A percentile compares a stretch with the other conserved stretches of the same genome.
Conservation (phyloP, 2,329 filamentous ascomycete genomes). For the Apiospora rasikravindrae region DNA sequence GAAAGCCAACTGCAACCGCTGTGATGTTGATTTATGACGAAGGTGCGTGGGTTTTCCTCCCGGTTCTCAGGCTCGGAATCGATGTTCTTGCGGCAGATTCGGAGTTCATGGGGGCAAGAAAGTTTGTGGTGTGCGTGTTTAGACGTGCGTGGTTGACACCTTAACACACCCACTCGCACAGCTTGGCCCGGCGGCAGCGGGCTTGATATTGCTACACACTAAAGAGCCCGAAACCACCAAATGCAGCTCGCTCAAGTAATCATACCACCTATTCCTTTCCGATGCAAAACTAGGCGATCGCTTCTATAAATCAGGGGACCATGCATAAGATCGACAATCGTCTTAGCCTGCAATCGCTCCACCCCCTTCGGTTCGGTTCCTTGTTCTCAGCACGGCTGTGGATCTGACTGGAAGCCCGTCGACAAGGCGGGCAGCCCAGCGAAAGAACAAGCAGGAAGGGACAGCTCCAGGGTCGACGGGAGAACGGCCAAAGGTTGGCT, state of each 20-base stretch:
- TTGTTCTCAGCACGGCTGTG: not conserved
- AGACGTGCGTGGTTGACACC: not conserved
- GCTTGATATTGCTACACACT: slow-evolving; percentile 20
- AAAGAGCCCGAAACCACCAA: slow-evolving; percentile 11
- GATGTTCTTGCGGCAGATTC: not conserved
- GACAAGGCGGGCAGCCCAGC: not conserved
- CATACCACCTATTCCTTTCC: slow-evolving; percentile 20
- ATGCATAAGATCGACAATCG: slow-evolving; percentile 21
- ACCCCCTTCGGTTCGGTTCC: not conserved
- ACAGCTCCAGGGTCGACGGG: not conserved
- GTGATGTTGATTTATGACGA: slow-evolving; percentile 7
- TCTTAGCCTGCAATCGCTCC: not conserved
- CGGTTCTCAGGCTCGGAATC: not conserved
- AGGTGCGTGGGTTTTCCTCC: not conserved
- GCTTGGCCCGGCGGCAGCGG: slow-evolving; percentile 2
- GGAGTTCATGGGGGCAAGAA: slow-evolving; percentile 7
- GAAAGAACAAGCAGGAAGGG: not conserved
- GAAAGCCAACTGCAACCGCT: not conserved
- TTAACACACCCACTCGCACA: slow-evolving; percentile 6
- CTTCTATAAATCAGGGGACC: slow-evolving; percentile 11
- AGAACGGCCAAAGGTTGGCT: not conserved
- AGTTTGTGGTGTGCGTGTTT: slow-evolving; percentile 9
- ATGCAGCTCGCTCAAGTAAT: slow-evolving; percentile 20
- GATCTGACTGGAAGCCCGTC: not conserved
- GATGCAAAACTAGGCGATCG: slow-evolving; percentile 9